Evolutionary conservation across 805 yeast genomes (phyloP).

Genomic region (Allodekkera sacchari): DNA sequence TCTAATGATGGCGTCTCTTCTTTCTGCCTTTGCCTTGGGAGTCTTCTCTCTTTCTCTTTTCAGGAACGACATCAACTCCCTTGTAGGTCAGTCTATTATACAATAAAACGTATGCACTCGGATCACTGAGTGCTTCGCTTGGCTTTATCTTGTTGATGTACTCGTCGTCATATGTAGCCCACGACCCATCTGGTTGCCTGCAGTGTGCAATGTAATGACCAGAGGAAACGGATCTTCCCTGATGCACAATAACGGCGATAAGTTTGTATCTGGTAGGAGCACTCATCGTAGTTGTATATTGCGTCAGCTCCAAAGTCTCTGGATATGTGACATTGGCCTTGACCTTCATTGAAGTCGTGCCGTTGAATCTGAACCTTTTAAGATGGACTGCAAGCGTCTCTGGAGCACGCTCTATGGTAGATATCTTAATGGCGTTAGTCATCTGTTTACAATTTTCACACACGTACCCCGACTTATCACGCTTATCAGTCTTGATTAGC

Average conservation of each 20-base stretch:
- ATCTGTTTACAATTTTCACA: slow-evolving; percentile 80
- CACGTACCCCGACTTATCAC: slow-evolving; percentile 68
- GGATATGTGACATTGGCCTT: slow-evolving; percentile 83
- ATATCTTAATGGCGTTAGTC: slow-evolving; percentile 70
- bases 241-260: slow-evolving; percentile 82
- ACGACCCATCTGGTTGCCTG: slow-evolving; percentile 82
- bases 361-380: slow-evolving; percentile 85
- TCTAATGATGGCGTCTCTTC: slow-evolving; percentile 7
- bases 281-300: slow-evolving; percentile 40
- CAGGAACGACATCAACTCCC: slow-evolving; percentile 10
- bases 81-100: slow-evolving; percentile 72
- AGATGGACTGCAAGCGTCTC: slow-evolving; percentile 82
- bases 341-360: slow-evolving; percentile 67
- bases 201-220: slow-evolving; percentile 94
- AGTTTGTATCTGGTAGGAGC: slow-evolving; percentile 59
- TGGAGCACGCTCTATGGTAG: slow-evolving; percentile 73
- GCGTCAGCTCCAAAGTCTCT: slow-evolving; percentile 61
- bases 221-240: slow-evolving; percentile 83
- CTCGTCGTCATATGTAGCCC: slow-evolving; percentile 96
- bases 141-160: slow-evolving; percentile 67
- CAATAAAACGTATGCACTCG: slow-evolving; percentile 83
- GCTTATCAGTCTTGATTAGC: slow-evolving; percentile 55
- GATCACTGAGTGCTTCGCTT: slow-evolving; percentile 67
- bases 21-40: slow-evolving; percentile 7
- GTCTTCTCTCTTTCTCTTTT: background rate